These are phyloP conservation scores for Exophiala sp. DNA, from an alignment of 2,329 filamentous ascomycete species.

Conservation along the genomic window DNA sequence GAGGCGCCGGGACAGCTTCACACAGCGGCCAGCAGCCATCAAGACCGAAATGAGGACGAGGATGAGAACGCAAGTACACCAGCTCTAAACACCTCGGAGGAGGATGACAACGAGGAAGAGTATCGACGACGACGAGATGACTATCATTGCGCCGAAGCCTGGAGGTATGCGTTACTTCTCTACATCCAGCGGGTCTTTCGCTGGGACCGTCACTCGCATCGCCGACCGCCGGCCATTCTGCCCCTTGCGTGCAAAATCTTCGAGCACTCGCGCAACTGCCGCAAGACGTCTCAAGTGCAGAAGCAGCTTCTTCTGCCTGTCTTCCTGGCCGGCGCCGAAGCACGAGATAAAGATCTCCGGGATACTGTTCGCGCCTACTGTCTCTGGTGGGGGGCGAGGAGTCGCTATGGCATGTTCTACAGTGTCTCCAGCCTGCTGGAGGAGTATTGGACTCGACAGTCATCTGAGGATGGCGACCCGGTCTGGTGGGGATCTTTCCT, in stretches of 20 bases:
- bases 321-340: constrained; percentile 12
- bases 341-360: constrained; percentile 1
- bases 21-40: too few species aligned
- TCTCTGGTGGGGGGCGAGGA: constrained; percentile 9
- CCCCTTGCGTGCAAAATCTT: background rate
- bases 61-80: too few species aligned
- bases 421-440: constrained; percentile 10
- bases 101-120: too few species aligned
- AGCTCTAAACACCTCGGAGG: background rate
- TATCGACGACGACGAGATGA: too few species aligned
- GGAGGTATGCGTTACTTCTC: background rate
- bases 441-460: background rate
- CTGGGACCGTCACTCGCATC: constrained; percentile 4
- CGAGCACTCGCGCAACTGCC: constrained; percentile 7
- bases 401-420: constrained; percentile 15
- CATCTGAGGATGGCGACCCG: constrained; percentile 1
- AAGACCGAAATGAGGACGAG: too few species aligned
- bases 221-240: background rate
- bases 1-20: too few species aligned
- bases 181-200: background rate
- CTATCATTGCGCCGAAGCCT: background rate
- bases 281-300: constrained; percentile 13
- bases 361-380: constrained; percentile 11
- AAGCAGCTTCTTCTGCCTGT: constrained; percentile 15
- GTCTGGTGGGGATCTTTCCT: constrained; percentile 7